Evolutionary conservation across 305 asterid genomes (phyloP).

Genomic region (Plantago lanceolata): DNA sequence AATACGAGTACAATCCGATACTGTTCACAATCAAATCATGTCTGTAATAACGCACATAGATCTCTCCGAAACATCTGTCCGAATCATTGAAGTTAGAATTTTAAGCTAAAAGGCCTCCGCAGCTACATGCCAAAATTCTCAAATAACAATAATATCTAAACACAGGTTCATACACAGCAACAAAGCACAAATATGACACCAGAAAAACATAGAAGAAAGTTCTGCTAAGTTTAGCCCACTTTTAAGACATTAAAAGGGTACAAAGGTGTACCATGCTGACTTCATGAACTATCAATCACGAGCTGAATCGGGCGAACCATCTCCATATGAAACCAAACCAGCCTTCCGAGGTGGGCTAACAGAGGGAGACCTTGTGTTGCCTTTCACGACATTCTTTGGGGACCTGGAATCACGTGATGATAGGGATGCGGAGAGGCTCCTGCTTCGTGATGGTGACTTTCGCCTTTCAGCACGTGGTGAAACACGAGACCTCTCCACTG

Average conservation of each 20-base stretch:
- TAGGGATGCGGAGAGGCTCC: conserved; percentile 51
- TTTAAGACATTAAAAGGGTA: background rate
- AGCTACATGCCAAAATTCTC: background rate
- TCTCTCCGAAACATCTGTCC: background rate
- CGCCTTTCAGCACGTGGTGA: conserved; percentile 56
- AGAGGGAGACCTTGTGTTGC: conserved; percentile 58
- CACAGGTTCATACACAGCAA: background rate
- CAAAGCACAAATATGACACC: background rate
- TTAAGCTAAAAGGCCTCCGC: background rate
- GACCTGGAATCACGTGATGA: conserved; percentile 49
- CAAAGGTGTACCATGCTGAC: background rate
- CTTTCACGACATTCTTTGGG: conserved; percentile 47
- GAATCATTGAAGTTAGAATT: background rate
- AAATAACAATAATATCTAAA: background rate
- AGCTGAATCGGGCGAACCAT: conserved; percentile 43
- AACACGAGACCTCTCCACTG: conserved; percentile 50
- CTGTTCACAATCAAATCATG: background rate
- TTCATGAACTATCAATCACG: background rate
- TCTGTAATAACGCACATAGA: too few relatives aligned
- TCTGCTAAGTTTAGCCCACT: background rate
- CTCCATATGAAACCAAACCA: conserved; percentile 78
- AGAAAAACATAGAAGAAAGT: background rate
- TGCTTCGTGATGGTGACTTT: conserved; percentile 56
- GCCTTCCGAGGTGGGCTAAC: conserved; percentile 57
- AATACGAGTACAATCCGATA: background rate